Evolutionary conservation across 805 yeast species (phyloP), one percentile per base, ranked within the genome.

Genomic region (Wickerhamomyces strasburgensis): DNA sequence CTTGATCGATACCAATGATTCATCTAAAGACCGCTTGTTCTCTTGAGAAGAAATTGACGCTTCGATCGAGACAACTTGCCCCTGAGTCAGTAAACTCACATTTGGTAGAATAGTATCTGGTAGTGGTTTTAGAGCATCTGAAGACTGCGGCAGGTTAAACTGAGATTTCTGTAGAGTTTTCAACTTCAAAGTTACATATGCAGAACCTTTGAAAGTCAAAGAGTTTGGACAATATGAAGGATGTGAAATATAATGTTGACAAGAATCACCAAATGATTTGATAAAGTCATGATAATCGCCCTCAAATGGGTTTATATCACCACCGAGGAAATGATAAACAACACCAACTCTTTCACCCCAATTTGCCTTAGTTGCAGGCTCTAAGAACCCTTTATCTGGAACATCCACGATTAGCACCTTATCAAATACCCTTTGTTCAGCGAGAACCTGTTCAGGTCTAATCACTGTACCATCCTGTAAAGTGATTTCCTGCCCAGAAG

Each of bases 291-390:
- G 33, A 46, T 84, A 75, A 5, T 60, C 61, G 1, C 61, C 58
- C 44, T 62, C 62, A 26, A 64, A 43, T 1, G 73, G 65, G 33
- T 76, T 73, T 1, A 85, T 65, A 2, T 68, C 73, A 5, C 68
- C 73, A n/a, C 84, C 93, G 19, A 93, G 60, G 39, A 86, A 74
- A 58, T 86, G 95, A 56, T 85, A 88, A 1, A 88, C 82, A 2
- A 73, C 56, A 1, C 76, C 72, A 15, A 71, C 61, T 3, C 66
- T 61, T 3, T 57, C 44, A 5, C 44, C 45, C 49, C 66, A 58
- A 11, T 49, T 34, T 5, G 60, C 49, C 5, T 59, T 59, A 14
- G 48, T 44, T 5, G 60, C 61, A 6, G 58, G 56, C 14, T 43
- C 46, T 13, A 76, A 55, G 49, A 80, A 83, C 0, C 53, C 56